Conservation (phyloP, 1,284 basidiomycete species). For the Irpex lacteus region DNA sequence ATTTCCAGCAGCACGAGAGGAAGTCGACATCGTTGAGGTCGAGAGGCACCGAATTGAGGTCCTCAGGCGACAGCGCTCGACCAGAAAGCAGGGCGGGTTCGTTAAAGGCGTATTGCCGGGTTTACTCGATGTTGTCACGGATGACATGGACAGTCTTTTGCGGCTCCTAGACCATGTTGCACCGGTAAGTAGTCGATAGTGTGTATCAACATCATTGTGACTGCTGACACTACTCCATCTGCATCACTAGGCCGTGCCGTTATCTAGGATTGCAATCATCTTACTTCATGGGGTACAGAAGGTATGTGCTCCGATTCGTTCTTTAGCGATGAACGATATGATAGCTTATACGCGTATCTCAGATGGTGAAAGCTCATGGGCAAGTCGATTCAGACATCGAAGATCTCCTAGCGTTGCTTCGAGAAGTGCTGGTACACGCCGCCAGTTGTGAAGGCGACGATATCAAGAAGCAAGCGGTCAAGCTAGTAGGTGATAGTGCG, state of each 20-base stretch:
- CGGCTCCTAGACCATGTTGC: neutral
- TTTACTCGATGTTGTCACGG: neutral
- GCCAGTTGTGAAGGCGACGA: neutral
- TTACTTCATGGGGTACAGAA: neutral
- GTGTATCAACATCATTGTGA: neutral
- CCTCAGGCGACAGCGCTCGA: neutral
- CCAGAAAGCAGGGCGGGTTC: neutral
- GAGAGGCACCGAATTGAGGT: neutral
- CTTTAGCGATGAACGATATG: neutral
- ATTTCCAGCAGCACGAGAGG: neutral
- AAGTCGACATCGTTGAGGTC: neutral
- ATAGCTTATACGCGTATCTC: neutral
- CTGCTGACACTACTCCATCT: neutral
- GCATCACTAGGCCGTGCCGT: neutral
- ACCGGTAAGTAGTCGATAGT: neutral
- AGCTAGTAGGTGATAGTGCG: neutral
- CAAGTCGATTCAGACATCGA: neutral
- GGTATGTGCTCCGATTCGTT: neutral
- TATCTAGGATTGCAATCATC: neutral
- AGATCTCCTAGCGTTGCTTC: neutral
- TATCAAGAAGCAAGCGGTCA: neutral
- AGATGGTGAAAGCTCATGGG: slow-evolving; percentile 1
- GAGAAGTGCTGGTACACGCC: neutral
- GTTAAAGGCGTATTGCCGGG: neutral
- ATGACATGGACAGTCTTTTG: neutral